phyloP scores from a whole-genome alignment of 345 rosid species.

The Salix dunnii region DNA sequence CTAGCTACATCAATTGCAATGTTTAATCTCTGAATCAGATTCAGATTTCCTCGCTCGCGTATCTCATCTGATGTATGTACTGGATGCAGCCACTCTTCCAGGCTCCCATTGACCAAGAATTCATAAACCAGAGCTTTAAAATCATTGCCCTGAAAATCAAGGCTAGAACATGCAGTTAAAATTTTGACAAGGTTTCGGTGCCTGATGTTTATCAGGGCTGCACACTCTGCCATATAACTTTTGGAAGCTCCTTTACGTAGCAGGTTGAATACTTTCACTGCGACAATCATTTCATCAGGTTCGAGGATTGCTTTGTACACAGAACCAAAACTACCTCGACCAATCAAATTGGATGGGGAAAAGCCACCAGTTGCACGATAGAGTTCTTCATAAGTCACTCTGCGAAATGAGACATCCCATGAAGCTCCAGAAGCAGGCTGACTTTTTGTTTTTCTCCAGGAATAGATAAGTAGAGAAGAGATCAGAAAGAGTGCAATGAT shows the following conservation, averaged over 20 bases:
- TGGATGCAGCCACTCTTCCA: slow-evolving; percentile 7
- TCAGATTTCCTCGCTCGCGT: not conserved
- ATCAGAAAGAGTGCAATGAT: not conserved
- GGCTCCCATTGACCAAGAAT: slow-evolving; percentile 1
- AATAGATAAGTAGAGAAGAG: not conserved
- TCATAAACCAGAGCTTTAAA: slow-evolving; percentile 8
- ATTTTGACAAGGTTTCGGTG: slow-evolving; percentile 3
- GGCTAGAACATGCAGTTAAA: not conserved
- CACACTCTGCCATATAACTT: slow-evolving; percentile 7
- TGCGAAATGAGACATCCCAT: not conserved
- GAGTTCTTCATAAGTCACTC: not conserved
- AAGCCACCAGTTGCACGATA: not conserved
- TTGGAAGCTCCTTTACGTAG: not conserved
- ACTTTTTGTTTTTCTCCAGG: not conserved
- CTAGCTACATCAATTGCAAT: slow-evolving; percentile 6
- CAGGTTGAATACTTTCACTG: slow-evolving; percentile 4
- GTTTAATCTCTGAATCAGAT: not conserved
- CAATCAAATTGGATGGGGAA: slow-evolving; percentile 1
- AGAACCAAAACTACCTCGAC: slow-evolving; percentile 4
- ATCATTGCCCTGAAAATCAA: slow-evolving; percentile 10
- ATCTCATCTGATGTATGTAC: not conserved
- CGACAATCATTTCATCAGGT: not conserved
- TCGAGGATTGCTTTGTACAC: not conserved
- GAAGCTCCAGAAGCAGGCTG: not conserved
- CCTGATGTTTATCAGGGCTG: not conserved